Conservation (phyloP, 2,329 filamentous ascomycete genomes). For the Periconia macrospinosa region DNA sequence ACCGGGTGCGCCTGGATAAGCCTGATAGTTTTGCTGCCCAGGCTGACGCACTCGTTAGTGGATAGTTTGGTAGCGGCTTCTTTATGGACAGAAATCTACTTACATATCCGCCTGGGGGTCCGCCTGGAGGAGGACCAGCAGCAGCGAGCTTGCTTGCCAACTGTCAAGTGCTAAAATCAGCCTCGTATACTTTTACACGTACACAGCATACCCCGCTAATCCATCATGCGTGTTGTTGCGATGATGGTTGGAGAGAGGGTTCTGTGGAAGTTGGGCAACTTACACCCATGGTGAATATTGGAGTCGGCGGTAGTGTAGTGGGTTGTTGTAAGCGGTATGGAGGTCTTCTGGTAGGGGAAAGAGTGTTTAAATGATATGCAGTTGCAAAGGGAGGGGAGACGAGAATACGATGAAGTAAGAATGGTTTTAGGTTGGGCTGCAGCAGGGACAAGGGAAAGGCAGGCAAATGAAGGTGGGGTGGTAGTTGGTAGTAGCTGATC, state of each 20-base stretch:
- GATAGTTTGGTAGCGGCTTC: constrained; percentile 11
- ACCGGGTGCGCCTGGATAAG: constrained; percentile 54
- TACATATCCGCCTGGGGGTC: constrained; percentile 55
- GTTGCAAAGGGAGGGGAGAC: too few relatives aligned
- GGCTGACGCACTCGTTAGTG: constrained; percentile 39
- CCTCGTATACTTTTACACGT: not conserved
- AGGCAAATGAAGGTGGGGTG: too few relatives aligned
- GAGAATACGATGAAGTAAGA: too few relatives aligned
- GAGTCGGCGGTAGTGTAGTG: too few relatives aligned
- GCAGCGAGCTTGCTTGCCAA: constrained; percentile 47
- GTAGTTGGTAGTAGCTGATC: too few relatives aligned
- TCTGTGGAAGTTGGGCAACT: not conserved
- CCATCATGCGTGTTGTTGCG: not conserved
- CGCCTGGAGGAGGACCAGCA: constrained; percentile 37
- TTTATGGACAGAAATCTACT: constrained; percentile 36
- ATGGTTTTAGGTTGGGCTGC: too few relatives aligned
- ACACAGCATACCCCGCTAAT: not conserved
- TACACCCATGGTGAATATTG: not conserved
- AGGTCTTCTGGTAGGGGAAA: too few relatives aligned
- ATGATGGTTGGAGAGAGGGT: not conserved
- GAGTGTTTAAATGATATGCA: too few relatives aligned
- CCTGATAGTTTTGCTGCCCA: constrained; percentile 57
- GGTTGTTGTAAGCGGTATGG: too few relatives aligned
- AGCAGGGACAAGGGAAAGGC: too few relatives aligned
- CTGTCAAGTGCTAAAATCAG: not conserved